Evolutionary conservation across 768 basidiomycete genomes (phyloP).

Genomic region (Sarcomyxa edulis): DNA sequence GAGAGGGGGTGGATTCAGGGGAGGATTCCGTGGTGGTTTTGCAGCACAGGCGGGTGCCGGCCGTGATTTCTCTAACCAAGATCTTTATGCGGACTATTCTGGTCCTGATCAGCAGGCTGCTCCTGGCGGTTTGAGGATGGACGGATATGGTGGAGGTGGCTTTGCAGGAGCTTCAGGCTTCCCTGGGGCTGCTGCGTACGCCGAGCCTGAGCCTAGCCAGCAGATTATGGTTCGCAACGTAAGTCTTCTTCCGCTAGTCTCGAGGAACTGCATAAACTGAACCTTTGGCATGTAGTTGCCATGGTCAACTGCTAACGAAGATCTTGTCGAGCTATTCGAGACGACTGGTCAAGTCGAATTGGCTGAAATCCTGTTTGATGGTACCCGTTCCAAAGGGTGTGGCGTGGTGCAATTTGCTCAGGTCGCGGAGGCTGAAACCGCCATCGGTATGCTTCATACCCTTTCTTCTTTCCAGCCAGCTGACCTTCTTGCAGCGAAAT

Average conservation of each 20-base stretch:
- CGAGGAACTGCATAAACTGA: too few species aligned
- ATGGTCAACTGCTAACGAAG: conserved; percentile 99
- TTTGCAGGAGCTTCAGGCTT: conserved; percentile 22
- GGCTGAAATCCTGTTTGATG: conserved; percentile 93
- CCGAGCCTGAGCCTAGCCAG: conserved; percentile 80
- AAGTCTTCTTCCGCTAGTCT: too few species aligned
- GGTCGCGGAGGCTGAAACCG: conserved; percentile 86
- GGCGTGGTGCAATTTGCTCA: conserved; percentile 95
- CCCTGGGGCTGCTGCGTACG: conserved; percentile 31
- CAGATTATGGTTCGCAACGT: conserved; percentile 99
- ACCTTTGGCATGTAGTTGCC: conserved; percentile 58
- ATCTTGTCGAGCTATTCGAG: conserved; percentile 96
- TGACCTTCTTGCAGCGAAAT: conserved; percentile 57
- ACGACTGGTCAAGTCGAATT: conserved; percentile 94
- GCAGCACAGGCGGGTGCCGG: conserved; percentile 51
- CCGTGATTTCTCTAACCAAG: conserved; percentile 80
- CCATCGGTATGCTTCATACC: conserved; percentile 57
- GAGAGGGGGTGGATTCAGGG: conserved; percentile 57
- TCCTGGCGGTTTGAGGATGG: conserved; percentile 32
- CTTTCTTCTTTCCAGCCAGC: neutral
- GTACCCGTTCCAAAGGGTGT: conserved; percentile 87
- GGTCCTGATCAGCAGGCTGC: conserved; percentile 72
- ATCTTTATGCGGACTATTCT: conserved; percentile 89
- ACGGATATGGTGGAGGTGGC: conserved; percentile 27
- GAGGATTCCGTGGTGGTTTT: conserved; percentile 43